Evolutionary conservation across 2,329 filamentous ascomycete genomes (phyloP).

Genomic region (Arthrobotrys entomopaga): DNA sequence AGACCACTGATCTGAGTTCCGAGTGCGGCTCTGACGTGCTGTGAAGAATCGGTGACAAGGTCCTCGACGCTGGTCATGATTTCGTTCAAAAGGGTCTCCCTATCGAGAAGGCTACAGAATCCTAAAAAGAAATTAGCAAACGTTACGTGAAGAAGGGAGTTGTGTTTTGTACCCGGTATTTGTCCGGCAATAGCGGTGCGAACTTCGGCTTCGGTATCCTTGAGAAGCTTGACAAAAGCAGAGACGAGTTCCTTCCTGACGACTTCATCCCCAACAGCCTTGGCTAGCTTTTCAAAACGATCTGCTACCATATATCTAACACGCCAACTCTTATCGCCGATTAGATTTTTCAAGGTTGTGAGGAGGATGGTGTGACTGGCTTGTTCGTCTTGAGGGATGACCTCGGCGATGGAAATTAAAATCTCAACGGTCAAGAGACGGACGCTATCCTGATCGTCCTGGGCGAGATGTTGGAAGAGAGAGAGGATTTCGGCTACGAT

Average conservation of each 20-base stretch:
- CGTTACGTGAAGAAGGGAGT: not conserved
- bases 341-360: constrained; percentile 87
- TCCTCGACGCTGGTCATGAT: constrained; percentile 98
- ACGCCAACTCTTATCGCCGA: constrained; percentile 99
- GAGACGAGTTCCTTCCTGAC: constrained; percentile 92
- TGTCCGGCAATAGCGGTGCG: constrained; percentile 96
- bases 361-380: constrained; percentile 93
- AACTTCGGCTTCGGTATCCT: constrained; percentile 97
- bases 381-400: constrained; percentile 97
- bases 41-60: constrained; percentile 92
- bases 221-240: constrained; percentile 95
- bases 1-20: constrained; percentile 97
- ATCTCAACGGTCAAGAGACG: constrained; percentile 95
- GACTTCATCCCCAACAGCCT: constrained; percentile 97
- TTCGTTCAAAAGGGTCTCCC: constrained; percentile 86
- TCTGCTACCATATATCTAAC: constrained; percentile 99
- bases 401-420: constrained; percentile 93
- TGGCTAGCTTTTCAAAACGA: constrained; percentile 98
- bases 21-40: constrained; percentile 94
- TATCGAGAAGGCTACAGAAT: constrained; percentile 90
- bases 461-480: constrained; percentile 94
- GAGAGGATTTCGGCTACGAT: constrained; percentile 99
- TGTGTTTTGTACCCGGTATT: constrained; percentile 78
- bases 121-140: constrained; percentile 66
- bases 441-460: constrained; percentile 97